A percentile compares a stretch with the other conserved stretches of the same genome.
Evolutionary conservation across 768 basidiomycete species (phyloP).

Genomic region (Leucocoprinus sp.): DNA sequence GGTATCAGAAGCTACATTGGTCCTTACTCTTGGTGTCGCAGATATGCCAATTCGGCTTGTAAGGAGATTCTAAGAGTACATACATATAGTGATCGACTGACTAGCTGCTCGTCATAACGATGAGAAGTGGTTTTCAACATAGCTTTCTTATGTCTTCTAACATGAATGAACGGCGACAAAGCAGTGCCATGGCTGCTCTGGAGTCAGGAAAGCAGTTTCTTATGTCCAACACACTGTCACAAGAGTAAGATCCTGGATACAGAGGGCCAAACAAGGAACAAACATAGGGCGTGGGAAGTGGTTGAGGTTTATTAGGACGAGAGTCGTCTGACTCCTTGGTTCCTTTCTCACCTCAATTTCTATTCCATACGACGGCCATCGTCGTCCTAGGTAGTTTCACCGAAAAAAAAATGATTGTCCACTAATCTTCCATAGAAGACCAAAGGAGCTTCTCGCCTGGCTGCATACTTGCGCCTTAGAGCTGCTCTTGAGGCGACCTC

Average conservation of each 20-base stretch:
- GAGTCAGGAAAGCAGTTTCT: no score
- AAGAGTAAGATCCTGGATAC: no score
- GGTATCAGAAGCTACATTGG: slow-evolving; percentile 29
- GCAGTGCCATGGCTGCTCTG: no score
- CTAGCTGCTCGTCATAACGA: no score
- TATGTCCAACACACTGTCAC: no score
- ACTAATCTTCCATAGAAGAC: slow-evolving; percentile 9
- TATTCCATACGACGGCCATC: not conserved
- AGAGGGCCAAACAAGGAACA: not conserved
- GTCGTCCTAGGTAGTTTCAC: slow-evolving; percentile 10
- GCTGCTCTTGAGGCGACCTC: slow-evolving; percentile 8
- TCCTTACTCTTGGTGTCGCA: slow-evolving; percentile 27
- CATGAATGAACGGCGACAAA: no score
- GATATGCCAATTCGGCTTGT: slow-evolving; percentile 26
- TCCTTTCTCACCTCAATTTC: not conserved
- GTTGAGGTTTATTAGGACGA: slow-evolving; percentile 1
- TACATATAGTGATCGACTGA: no score
- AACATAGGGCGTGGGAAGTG: slow-evolving; percentile 8
- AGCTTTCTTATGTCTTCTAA: no score
- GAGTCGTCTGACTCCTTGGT: not conserved
- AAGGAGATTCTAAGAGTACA: slow-evolving; percentile 16
- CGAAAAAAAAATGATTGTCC: slow-evolving; percentile 5
- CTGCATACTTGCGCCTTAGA: slow-evolving; percentile 2
- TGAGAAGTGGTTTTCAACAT: not conserved
- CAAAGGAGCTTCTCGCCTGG: not conserved